Base-by-base conservation (phyloP, 169 alveolate species). In the Haemoproteus tartakovskyi region DNA sequence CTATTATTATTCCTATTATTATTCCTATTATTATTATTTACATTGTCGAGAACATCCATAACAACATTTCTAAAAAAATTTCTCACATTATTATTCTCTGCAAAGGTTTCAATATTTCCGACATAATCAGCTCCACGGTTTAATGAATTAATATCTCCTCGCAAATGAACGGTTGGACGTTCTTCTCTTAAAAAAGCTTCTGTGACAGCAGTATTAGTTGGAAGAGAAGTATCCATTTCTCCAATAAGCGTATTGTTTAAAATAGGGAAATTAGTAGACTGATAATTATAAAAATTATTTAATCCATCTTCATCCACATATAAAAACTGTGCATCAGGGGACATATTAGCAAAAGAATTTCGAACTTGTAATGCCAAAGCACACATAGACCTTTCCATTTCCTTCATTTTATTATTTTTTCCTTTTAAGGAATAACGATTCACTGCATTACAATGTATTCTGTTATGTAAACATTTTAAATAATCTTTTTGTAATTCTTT, bases 401-500 rank as follows among this genome's bases (percentile, higher is more conserved):
- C 57, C 46, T 74, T 74, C 14, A 74, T 74, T n/a, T 56, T 74
- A 4, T 78, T 56, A 30, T 74, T 56, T 57, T 78, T 74, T 26
- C 84, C 84, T 45, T 74, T 74, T 8, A 74, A 48, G 21, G 56
- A 62, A 11, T 21, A 43, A 43, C 40, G 43, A 43, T 74, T 56
- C 51, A 74, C 29, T n/a, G 57, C 16, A 50, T 74, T 74, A 33
- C 30, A 74, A 14, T 60, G 54, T 74, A 56, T 63, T 56, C 84
- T 54, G 9, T 56, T 21, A n/a, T n/a, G n/a, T 57, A 74, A 74
- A 14, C 29, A 56, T 43, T 74, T 74, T 16, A 18, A 18, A 16
- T 74, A 59, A 19, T 57, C 45, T 48, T 74, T 78, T 56, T 74
- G 48, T 46, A 74, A 51, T 4, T 36, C 30, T 16, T 74, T 33